Conservation (phyloP, 202 grass and related monocot genomes). For the Sporobolus alterniflorus region DNA sequence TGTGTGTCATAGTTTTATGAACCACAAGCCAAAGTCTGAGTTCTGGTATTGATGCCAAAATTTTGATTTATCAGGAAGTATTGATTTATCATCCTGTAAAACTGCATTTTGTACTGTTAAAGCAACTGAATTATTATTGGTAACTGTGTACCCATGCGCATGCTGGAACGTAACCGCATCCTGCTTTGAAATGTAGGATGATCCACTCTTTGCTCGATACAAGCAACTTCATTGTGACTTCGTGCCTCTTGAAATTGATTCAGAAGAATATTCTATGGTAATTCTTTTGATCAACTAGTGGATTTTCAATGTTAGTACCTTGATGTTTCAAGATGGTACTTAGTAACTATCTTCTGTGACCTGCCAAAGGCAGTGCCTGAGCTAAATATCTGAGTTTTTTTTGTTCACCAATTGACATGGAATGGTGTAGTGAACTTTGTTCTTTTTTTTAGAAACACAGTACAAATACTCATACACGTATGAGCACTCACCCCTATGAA, state of each 20-base stretch:
- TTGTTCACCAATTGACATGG: conserved; percentile 13
- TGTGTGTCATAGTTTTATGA: neutral
- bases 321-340: conserved; percentile 12
- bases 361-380: neutral
- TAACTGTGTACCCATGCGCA: conserved; percentile 19
- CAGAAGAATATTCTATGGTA: conserved; percentile 89
- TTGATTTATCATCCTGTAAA: neutral
- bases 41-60: neutral
- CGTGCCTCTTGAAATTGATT: conserved; percentile 66
- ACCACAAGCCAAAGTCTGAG: neutral
- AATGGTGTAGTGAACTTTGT: neutral
- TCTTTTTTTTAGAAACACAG: too few relatives aligned
- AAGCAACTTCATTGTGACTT: conserved; percentile 87
- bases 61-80: too few relatives aligned
- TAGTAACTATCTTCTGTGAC: neutral
- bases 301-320: neutral
- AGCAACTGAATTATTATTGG: neutral
- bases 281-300: conserved; percentile 28
- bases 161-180: conserved; percentile 22
- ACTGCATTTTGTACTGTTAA: neutral
- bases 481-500: too few relatives aligned
- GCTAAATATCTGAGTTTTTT: neutral
- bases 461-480: too few relatives aligned
- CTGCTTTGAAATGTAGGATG: conserved; percentile 62
- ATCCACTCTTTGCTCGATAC: conserved; percentile 77